Percentiles rank a stretch among this genome's conserved stretches.
phyloP scores from a whole-genome alignment of 208 protist genomes.

The Leishmania lainsoni region DNA sequence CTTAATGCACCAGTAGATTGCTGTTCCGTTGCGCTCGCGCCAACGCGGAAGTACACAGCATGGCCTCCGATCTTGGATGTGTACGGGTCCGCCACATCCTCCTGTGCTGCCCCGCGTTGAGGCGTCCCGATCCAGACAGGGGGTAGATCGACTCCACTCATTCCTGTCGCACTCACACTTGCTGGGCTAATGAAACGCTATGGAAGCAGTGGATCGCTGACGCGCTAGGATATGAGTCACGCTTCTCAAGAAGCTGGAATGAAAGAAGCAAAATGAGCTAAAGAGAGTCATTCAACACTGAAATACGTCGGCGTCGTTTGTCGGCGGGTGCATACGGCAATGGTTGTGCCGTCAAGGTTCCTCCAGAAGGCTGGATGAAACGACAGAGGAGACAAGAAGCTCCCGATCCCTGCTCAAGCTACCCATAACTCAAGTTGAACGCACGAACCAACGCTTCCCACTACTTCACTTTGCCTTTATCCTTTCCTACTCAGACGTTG shows the following conservation, averaged over 20 bases:
- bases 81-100: constrained; percentile 55
- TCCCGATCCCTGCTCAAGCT: neutral
- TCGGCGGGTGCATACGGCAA: neutral
- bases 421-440: neutral
- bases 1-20: constrained; percentile 10
- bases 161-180: neutral
- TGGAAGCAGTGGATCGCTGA: neutral
- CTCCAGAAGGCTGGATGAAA: neutral
- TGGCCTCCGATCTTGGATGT: constrained; percentile 78
- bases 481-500: neutral
- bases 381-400: neutral
- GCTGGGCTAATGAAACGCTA: neutral
- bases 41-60: constrained; percentile 56
- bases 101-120: constrained; percentile 21
- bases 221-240: neutral
- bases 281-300: neutral
- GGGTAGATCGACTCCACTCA: constrained; percentile 5
- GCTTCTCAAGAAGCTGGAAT: neutral
- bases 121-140: constrained; percentile 72
- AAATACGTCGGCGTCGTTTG: neutral
- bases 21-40: constrained; percentile 13
- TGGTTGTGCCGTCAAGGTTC: neutral
- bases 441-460: neutral
- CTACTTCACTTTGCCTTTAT: neutral
- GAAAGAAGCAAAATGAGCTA: constrained; percentile 2